Evolutionary conservation across 78 protist species (phyloP), one percentile per base, ranked within the genome.

Genomic region (Dictyostelium firmibasis): DNA sequence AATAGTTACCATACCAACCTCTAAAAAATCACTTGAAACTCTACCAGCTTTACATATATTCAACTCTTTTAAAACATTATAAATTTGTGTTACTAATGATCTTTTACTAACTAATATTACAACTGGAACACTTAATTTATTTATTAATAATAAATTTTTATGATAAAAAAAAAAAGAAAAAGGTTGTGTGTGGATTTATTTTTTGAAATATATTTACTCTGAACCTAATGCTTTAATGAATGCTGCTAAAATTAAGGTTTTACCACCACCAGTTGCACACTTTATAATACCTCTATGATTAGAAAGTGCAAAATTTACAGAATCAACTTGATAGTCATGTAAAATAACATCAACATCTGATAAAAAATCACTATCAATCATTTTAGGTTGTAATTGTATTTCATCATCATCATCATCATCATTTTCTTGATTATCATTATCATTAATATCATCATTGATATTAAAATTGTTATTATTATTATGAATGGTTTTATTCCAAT

Each of bases 201-300:
- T n/a, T n/a, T n/a, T n/a, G n/a, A n/a, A 16, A 16, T 20, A 67
- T 64, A 64, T 3, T 64, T 86, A 86, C 85, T 41, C 79, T 57
- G 43, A 14, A 4, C 91, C 91, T 25, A 91, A 20, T 43, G 95
- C 86, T 74, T 91, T 91, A 20, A 91, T 84, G 20, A 91, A 29
- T n/a, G 83, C 41, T 1, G 95, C 91, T 29, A 91, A 43, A 76
- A 91, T 91, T 53, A 91, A 31, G 23, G 95, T 91, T 72, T 91
- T 91, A 20, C 95, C 95, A 91, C 95, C 95, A 41, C 95, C 95
- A 13, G 95, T 91, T 27, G 95, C 95, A 84, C 95, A 91, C 60
- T 91, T 91, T 16, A 91, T 69, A 20, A 91, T 91, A 29, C 95
- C 95, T 64, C 95, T 82, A 81, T 84, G 95, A 76, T 91, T 84